Conservation (phyloP, 352 stramenopile species). For the Phytophthora pluvialis region DNA sequence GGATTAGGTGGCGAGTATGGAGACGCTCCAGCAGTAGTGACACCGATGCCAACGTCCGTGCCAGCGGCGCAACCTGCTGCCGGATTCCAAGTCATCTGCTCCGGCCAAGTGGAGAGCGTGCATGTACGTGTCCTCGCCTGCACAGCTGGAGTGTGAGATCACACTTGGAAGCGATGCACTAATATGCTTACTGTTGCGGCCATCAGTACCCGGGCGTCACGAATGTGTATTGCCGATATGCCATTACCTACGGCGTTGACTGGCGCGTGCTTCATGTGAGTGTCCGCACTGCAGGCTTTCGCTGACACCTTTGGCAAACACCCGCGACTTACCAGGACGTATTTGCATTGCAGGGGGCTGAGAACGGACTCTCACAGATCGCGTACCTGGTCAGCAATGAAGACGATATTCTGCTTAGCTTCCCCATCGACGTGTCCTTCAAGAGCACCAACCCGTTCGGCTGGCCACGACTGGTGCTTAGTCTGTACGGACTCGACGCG, state of each 20-base stretch:
- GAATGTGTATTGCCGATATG: conserved; percentile 94
- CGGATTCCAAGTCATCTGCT: conserved; percentile 67
- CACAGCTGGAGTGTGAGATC: background rate
- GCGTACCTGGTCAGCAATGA: conserved; percentile 64
- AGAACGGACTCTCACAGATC: conserved; percentile 90
- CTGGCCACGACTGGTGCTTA: conserved; percentile 94
- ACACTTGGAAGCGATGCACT: background rate
- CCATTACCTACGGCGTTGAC: conserved; percentile 91
- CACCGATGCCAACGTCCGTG: conserved; percentile 7
- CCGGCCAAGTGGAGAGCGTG: conserved; percentile 65
- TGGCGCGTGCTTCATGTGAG: conserved; percentile 91
- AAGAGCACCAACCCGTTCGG: conserved; percentile 95
- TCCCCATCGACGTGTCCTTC: conserved; percentile 96
- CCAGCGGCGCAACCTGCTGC: conserved; percentile 32
- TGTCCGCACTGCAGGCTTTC: background rate
- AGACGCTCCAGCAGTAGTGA: conserved; percentile 1
- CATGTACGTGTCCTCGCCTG: conserved; percentile 34
- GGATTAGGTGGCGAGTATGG: background rate
- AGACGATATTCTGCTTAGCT: conserved; percentile 92
- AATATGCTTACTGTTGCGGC: background rate
- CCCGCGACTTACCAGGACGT: background rate
- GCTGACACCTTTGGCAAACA: background rate
- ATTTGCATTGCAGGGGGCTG: conserved; percentile 53
- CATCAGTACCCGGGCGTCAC: conserved; percentile 70
- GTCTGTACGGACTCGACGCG: conserved; percentile 88